These are phyloP conservation scores for Phaffia tasmanica DNA, from an alignment of 768 basidiomycete genomes.

Conservation along the genomic window DNA sequence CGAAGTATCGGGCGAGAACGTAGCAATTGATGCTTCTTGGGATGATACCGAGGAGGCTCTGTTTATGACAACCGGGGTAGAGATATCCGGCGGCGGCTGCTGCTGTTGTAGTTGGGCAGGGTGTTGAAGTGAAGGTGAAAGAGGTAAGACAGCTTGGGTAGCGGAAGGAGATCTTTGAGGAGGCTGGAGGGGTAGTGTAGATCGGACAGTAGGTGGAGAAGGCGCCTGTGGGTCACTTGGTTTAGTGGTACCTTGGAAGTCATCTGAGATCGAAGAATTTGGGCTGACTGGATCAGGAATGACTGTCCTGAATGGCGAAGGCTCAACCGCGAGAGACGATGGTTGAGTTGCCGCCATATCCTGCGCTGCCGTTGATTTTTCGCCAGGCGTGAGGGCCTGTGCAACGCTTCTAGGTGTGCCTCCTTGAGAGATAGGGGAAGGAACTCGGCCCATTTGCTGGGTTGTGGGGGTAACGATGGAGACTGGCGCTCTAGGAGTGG, in stretches of 20 bases:
- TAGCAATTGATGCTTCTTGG: not conserved
- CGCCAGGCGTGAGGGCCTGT: not conserved
- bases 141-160: not conserved
- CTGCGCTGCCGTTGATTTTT: constrained; percentile 1
- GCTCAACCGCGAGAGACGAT: constrained; percentile 20
- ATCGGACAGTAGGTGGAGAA: not conserved
- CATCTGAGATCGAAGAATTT: not conserved
- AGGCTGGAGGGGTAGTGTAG: not conserved
- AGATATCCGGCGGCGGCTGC: not conserved
- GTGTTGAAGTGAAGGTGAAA: not conserved
- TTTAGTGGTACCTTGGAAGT: constrained; percentile 3
- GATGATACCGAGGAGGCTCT: not conserved
- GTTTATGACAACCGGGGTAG: not conserved
- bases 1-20: not conserved
- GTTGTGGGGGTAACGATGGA: not conserved
- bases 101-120: constrained; percentile 7
- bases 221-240: not conserved
- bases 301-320: constrained; percentile 18
- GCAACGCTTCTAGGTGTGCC: not conserved
- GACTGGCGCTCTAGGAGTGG: not conserved
- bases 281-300: constrained; percentile 14
- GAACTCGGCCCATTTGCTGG: not conserved
- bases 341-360: constrained; percentile 12
- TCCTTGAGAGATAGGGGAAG: not conserved
- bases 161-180: not conserved